Evolutionary conservation across 129 eudicot species (phyloP).

Genomic region (Solidago caesia): DNA sequence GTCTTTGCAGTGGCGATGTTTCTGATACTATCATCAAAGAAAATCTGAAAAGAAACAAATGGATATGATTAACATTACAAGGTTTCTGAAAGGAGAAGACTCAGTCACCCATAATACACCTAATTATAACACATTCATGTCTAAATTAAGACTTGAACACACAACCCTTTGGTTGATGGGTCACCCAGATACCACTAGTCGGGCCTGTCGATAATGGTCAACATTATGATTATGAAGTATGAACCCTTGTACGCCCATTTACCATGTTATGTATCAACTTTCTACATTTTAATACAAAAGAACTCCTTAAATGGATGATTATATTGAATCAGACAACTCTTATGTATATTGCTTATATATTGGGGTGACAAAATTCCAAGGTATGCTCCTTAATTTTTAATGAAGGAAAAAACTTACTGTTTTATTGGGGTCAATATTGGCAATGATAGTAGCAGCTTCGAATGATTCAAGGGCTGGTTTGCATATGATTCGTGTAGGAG

Average conservation of each 20-base stretch:
- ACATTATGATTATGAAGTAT: not conserved
- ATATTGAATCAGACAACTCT: not conserved
- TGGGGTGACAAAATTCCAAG: no score
- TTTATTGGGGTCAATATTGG: conserved; percentile 64
- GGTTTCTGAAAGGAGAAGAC: no score
- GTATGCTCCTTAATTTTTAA: not conserved
- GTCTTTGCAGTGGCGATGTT: conserved; percentile 80
- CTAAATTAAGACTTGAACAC: no score
- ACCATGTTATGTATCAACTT: not conserved
- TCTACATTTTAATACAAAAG: not conserved
- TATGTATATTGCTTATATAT: no score
- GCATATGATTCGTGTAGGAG: conserved; percentile 50
- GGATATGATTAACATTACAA: not conserved
- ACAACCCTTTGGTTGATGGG: not conserved
- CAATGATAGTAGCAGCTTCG: conserved; percentile 69
- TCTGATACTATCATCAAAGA: conserved; percentile 84
- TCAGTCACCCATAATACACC: no score
- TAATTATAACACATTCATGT: no score
- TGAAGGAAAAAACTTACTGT: conserved; percentile 47
- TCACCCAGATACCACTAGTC: no score
- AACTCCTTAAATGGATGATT: not conserved
- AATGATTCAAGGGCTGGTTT: conserved; percentile 79
- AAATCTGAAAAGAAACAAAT: conserved; percentile 46
- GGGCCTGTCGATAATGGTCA: no score
- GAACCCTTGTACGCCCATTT: not conserved